Evolutionary conservation across 805 yeast species (phyloP).

Genomic region (Kodamaea kakaduensis): DNA sequence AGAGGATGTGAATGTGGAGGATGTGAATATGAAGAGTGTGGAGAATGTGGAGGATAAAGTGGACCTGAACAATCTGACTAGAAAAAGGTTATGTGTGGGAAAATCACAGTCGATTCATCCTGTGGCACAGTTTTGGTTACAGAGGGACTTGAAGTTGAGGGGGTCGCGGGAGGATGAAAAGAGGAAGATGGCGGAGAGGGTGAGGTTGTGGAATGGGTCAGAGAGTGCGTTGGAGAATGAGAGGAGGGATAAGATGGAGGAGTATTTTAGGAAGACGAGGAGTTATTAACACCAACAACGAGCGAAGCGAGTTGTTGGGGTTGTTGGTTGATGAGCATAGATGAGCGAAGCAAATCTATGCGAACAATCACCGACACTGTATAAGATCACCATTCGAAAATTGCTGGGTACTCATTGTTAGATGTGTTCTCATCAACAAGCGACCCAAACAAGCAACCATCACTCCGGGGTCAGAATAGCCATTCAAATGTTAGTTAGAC

Average conservation of each 20-base stretch:
- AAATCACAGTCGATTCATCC: constrained; percentile 63
- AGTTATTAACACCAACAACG: no score
- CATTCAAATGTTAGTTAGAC: no score
- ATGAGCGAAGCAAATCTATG: no score
- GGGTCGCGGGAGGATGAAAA: constrained; percentile 51
- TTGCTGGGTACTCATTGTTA: no score
- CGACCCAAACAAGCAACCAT: no score
- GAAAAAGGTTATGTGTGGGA: constrained; percentile 30
- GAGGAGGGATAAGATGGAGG: constrained; percentile 28
- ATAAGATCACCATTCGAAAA: no score
- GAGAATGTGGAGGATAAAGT: no score
- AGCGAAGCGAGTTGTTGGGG: no score
- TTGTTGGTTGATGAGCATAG: no score
- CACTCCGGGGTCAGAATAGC: no score
- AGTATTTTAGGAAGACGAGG: constrained; percentile 52
- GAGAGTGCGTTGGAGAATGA: constrained; percentile 43
- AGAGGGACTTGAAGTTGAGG: constrained; percentile 46
- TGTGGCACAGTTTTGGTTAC: constrained; percentile 65
- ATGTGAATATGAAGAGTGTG: constrained; percentile 8
- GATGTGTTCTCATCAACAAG: no score
- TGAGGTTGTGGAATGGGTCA: constrained; percentile 52
- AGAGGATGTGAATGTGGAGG: constrained; percentile 17
- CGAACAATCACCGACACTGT: no score
- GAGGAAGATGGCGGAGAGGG: constrained; percentile 36
- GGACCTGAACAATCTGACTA: constrained; percentile 22